phyloP scores from a whole-genome alignment of 257 asterid species.

The Solanum boliviense region DNA sequence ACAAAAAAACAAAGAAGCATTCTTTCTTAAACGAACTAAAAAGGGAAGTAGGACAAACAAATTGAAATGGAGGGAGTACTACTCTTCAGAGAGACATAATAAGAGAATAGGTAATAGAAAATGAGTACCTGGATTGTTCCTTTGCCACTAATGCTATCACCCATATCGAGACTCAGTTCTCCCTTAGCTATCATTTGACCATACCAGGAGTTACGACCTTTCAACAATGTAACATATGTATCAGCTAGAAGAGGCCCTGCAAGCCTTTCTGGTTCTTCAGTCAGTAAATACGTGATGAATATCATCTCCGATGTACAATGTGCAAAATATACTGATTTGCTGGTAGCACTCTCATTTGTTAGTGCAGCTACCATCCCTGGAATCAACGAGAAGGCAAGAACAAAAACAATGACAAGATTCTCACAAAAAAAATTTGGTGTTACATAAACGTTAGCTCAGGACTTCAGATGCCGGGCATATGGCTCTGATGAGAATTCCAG shows the following conservation, averaged over 20 bases:
- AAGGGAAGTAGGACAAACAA: background rate
- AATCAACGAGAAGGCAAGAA: background rate
- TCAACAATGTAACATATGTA: constrained; percentile 72
- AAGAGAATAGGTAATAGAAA: background rate
- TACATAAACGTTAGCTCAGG: background rate
- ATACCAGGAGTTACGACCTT: constrained; percentile 90
- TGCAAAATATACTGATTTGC: constrained; percentile 90
- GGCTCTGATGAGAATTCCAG: background rate
- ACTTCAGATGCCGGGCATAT: background rate
- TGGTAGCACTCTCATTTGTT: constrained; percentile 83
- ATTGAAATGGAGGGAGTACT: background rate
- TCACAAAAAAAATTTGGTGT: background rate
- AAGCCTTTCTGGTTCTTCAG: constrained; percentile 85
- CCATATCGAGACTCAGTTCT: constrained; percentile 69
- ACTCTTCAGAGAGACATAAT: background rate
- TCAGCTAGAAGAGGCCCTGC: constrained; percentile 93
- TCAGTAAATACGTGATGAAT: constrained; percentile 70
- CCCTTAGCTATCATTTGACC: constrained; percentile 89
- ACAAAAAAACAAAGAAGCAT: too few species aligned
- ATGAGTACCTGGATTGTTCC: constrained; percentile 77
- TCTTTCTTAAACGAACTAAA: background rate
- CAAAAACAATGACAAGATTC: background rate
- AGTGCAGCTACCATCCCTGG: constrained; percentile 90
- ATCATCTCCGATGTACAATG: constrained; percentile 93
- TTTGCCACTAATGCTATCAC: constrained; percentile 88